Percentiles rank a stretch among this genome's conserved stretches.
Conservation (phyloP, 345 rosid genomes). For the Viola odorata region DNA sequence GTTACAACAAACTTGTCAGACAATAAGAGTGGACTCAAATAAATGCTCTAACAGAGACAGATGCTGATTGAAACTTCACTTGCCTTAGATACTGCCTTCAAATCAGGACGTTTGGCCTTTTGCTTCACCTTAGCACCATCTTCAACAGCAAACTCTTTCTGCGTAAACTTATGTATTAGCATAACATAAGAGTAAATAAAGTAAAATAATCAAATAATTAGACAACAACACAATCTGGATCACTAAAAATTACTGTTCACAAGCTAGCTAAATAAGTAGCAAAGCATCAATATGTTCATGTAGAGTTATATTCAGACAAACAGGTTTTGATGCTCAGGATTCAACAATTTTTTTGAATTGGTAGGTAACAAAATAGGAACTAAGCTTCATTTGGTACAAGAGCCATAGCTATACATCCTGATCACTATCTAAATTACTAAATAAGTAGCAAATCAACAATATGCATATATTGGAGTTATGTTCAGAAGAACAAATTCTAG, state of each 20-base stretch:
- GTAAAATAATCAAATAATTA: neutral
- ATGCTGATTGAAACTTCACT: conserved; percentile 20
- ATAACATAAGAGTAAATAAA: neutral
- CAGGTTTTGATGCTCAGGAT: neutral
- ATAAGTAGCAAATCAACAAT: no score
- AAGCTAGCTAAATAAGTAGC: neutral
- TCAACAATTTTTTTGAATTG: no score
- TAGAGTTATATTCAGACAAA: neutral
- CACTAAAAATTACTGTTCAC: neutral
- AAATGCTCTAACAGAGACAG: neutral
- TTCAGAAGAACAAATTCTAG: no score
- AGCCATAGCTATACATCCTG: no score
- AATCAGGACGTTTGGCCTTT: conserved; percentile 61
- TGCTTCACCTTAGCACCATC: conserved; percentile 23
- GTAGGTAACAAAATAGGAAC: no score
- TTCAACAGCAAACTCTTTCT: conserved; percentile 32
- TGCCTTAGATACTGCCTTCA: conserved; percentile 79
- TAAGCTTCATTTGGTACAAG: no score
- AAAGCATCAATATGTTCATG: neutral
- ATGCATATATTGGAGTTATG: no score
- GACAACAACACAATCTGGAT: neutral
- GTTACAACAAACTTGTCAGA: neutral
- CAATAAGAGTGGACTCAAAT: neutral
- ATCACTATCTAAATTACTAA: no score
- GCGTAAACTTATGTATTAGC: conserved; percentile 15